Percentiles rank a stretch among this genome's conserved stretches.
Evolutionary conservation across 805 yeast species (phyloP).

Genomic region (Kuraishia floccosa): DNA sequence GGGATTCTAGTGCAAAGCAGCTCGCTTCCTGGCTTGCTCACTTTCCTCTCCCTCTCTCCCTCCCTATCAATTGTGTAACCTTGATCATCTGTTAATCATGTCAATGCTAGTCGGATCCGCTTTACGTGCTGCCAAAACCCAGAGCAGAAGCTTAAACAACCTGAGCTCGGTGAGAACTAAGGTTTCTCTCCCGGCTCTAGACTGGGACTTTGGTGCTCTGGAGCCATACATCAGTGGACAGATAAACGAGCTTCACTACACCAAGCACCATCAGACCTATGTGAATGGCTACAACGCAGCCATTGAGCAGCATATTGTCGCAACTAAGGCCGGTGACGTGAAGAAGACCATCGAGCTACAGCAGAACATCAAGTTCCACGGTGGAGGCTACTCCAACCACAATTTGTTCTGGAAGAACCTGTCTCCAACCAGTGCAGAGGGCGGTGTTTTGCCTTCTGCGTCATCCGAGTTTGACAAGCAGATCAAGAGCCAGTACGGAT

Average conservation of each 20-base stretch:
- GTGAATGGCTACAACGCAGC: constrained; percentile 79
- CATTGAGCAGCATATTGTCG: constrained; percentile 59
- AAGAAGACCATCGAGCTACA: constrained; percentile 53
- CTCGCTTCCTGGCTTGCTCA: too few relatives aligned
- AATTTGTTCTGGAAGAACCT: constrained; percentile 79
- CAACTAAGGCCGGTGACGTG: constrained; percentile 45
- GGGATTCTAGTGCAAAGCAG: too few relatives aligned
- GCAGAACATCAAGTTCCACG: constrained; percentile 78
- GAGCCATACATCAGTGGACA: constrained; percentile 83
- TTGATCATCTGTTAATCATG: too few relatives aligned
- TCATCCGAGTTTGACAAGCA: constrained; percentile 49
- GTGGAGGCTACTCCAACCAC: constrained; percentile 88
- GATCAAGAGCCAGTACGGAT: constrained; percentile 56
- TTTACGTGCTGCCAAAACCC: too few relatives aligned
- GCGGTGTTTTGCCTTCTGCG: constrained; percentile 56
- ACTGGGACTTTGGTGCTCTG: constrained; percentile 74
- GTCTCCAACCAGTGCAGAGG: constrained; percentile 65
- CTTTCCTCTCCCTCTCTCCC: too few relatives aligned
- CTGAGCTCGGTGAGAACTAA: constrained; percentile 47
- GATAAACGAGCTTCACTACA: constrained; percentile 79
- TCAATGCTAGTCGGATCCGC: too few relatives aligned
- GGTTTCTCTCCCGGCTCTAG: constrained; percentile 70
- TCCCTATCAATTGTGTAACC: too few relatives aligned
- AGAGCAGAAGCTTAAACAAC: too few relatives aligned
- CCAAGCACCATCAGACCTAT: constrained; percentile 88